phyloP scores from a whole-genome alignment of 176 grass and related monocot genomes.

The Puccinellia tenuiflora region DNA sequence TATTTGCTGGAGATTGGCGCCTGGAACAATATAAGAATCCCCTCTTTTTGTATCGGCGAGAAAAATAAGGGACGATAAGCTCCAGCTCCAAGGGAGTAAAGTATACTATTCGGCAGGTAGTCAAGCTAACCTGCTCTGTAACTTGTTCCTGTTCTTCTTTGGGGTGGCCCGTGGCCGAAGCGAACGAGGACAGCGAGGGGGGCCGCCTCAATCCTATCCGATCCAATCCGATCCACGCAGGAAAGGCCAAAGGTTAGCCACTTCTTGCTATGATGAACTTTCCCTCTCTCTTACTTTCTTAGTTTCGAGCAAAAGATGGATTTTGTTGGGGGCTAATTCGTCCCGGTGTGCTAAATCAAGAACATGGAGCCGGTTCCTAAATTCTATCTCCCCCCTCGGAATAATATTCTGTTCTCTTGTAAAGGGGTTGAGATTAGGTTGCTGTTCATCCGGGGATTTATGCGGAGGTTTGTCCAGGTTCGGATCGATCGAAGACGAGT shows the following conservation, averaged over 20 bases:
- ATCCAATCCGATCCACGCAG: constrained; percentile 3
- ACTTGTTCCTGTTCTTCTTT: constrained; percentile 10
- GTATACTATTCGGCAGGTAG: constrained; percentile 8
- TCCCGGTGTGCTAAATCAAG: constrained; percentile 10
- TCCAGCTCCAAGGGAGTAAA: constrained; percentile 18
- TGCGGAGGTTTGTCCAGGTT: not conserved
- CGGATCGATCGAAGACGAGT: constrained; percentile 13
- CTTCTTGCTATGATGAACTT: not conserved
- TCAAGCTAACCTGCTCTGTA: not conserved
- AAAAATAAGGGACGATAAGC: not conserved
- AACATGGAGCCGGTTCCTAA: not conserved
- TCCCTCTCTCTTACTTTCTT: not conserved
- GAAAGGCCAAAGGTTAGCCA: constrained; percentile 24
- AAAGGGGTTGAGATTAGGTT: constrained; percentile 3
- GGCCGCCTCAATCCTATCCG: constrained; percentile 9
- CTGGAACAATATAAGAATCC: not conserved
- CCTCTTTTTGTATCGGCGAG: not conserved
- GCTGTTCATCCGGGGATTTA: not conserved
- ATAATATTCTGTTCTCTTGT: not conserved
- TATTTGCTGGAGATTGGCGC: constrained; percentile 23
- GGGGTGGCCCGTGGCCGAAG: constrained; percentile 8
- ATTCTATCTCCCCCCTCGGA: not conserved
- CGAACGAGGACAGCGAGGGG: constrained; percentile 1
- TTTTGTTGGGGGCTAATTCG: not conserved
- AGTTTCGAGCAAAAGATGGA: not conserved